Evolutionary conservation across 495 filamentous ascomycete species (phyloP), one percentile per base, ranked within the genome.

Genomic region (Xylaria sp.): DNA sequence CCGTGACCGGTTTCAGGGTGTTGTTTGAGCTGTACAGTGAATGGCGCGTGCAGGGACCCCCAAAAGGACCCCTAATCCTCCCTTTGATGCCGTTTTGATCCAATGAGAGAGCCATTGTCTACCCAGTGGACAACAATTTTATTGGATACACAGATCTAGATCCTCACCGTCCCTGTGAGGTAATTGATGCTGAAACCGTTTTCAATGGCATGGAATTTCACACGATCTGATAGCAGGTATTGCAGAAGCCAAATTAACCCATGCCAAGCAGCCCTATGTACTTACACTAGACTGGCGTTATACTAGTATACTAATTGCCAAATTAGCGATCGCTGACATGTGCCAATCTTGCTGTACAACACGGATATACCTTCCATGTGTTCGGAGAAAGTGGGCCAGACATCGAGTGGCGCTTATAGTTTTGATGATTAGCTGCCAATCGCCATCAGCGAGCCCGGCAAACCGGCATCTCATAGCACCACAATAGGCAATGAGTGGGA

Each of bases 401-500:
- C n/a, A 37, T 62, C 21, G 24, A 62, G 12, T 31, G 61, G 61
- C 61, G 61, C 61, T 63, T 63, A 63, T 46, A 37, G 26, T 48
- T 35, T 37, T 31, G 21, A 46, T 5, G 37, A 1, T 63, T 63
- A 0, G 61, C 19, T 33, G 48, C 26, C 46, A 35, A 53, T 53
- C 46, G 33, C 63, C 43, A 41, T 26, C 53, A 52, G 52, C 50
- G 21, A 44, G 52, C 24, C 53, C 66, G 66, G 66, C 53, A 68
- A 68, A 68, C 14, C 66, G 66, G 66, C 66, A 68, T 46, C 53
- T 31, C 21, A 48, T 55, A 46, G 62, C 24, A 44, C 19, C 41
- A 31, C 62, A 65, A 65, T 48, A n/a, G 43, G 62, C 41, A 65
- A 62, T 43, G 11, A 29, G 59, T 62, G 59, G 59, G 37, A 19